Base-by-base conservation (phyloP, 768 basidiomycete species). In the Leucocoprinus leucothites region DNA sequence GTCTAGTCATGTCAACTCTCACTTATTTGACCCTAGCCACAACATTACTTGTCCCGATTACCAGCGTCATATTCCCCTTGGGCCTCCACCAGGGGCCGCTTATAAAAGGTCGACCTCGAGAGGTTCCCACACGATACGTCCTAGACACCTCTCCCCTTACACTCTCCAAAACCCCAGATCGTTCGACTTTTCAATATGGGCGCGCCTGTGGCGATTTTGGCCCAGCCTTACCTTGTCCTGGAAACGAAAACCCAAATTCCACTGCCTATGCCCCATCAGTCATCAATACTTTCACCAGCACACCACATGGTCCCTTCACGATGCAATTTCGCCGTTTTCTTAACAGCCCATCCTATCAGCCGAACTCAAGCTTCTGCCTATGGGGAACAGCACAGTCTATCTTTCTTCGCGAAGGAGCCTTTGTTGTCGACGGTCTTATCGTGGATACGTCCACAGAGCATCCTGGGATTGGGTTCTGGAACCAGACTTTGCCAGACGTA, bases 321-420 rank as follows among this genome's bases (percentile, higher is more conserved):
- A 64, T 65, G 63, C 55, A 63, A 50, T 65, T 60, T 41, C 41
- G 64, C 13, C 51, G 53, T 19, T 65, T 59, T 35, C 64, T 57
- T 21, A 19, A 60, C 3, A 52, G 45, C 2, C 57, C 57, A 1
- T n/a, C n/a, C n/a, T n/a, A n/a, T n/a, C n/a, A n/a, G n/a, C 50
- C 22, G 16, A 58, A 64, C 25, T 60, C 31, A n/a, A 40, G 58
- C 2, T 52, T 52, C 9, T 40, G 48, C 7, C 14, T 46, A 6
- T 9, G 56, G 8, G 42, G 57, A 2, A 56, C 57, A 1, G 55
- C 58, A 0, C 43, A 65, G 47, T 58, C 60, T 1, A 43, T 65
- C 13, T 56, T 65, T 40, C 40, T 64, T 24, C 60, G 63, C 18
- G 41, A 53, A 5, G 61, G 56, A 9, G 63, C 61, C 16, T 64